Conservation (phyloP, 1,284 basidiomycete genomes). For the Pseudozyma thailandica region DNA sequence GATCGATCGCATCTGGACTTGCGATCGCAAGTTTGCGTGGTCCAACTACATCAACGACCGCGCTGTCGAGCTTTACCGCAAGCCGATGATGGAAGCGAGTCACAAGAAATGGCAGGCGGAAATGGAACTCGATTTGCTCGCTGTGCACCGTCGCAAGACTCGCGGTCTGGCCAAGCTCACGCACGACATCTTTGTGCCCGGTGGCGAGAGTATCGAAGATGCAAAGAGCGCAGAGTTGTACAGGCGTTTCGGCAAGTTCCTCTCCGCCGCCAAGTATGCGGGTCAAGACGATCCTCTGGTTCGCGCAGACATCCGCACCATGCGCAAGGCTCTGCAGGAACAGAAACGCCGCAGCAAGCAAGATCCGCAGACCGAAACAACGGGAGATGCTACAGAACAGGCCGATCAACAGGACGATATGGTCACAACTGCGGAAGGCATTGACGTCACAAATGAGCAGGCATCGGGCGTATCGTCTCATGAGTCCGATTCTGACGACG, state of each 20-base stretch:
- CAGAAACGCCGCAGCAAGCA: neutral
- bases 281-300: slow-evolving; percentile 26
- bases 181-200: slow-evolving; percentile 16
- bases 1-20: slow-evolving; percentile 41
- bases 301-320: slow-evolving; percentile 27
- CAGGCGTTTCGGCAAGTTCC: slow-evolving; percentile 21
- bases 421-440: neutral
- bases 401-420: neutral
- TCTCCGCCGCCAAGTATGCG: slow-evolving; percentile 18
- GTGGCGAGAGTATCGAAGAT: neutral
- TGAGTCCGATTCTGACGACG: slow-evolving; percentile 16
- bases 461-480: slow-evolving; percentile 1
- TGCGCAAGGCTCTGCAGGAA: slow-evolving; percentile 23
- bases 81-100: slow-evolving; percentile 10
- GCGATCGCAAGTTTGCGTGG: slow-evolving; percentile 47
- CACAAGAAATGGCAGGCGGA: slow-evolving; percentile 38
- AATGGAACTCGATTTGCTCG: slow-evolving; percentile 39
- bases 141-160: slow-evolving; percentile 31
- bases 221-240: slow-evolving; percentile 18
- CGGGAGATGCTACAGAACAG: neutral
- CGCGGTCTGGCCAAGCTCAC: slow-evolving; percentile 22
- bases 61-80: slow-evolving; percentile 27
- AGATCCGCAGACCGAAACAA: neutral
- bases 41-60: slow-evolving; percentile 28
- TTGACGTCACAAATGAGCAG: neutral